phyloP scores from a whole-genome alignment of 2,329 filamentous ascomycete species.

The Botrytis fabae region DNA sequence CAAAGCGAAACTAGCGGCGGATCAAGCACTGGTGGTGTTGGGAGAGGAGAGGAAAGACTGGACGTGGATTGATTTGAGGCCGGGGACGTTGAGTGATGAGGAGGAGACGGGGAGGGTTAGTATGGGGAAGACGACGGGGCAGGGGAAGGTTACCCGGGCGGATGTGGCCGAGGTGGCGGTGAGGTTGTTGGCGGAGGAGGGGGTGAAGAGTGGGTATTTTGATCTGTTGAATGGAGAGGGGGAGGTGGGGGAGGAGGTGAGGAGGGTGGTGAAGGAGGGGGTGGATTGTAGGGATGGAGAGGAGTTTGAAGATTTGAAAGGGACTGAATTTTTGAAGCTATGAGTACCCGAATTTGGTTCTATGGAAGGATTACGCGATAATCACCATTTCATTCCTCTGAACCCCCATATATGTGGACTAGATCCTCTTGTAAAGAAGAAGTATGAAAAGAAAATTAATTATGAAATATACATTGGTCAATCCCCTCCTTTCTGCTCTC shows the following conservation, averaged over 20 bases:
- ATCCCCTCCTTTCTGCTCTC: background rate
- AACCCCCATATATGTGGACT: background rate
- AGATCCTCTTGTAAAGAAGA: background rate
- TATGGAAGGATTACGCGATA: background rate
- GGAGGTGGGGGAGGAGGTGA: conserved; percentile 49
- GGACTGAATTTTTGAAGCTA: conserved; percentile 17
- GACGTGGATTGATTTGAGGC: conserved; percentile 54
- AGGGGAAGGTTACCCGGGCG: conserved; percentile 50
- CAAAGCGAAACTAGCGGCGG: conserved; percentile 60
- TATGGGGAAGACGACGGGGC: conserved; percentile 46
- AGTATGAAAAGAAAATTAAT: background rate
- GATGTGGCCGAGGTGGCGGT: conserved; percentile 61
- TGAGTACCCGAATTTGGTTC: background rate
- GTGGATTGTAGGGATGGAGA: conserved; percentile 57
- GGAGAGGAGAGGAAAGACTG: conserved; percentile 43
- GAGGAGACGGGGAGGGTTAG: conserved; percentile 47
- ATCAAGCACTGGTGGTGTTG: conserved; percentile 55
- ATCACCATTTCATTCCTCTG: background rate
- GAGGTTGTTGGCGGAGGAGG: conserved; percentile 51
- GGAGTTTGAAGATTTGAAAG: conserved; percentile 35
- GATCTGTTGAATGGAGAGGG: conserved; percentile 57
- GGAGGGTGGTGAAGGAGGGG: conserved; percentile 50
- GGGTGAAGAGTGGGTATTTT: conserved; percentile 50
- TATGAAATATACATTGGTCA: background rate
- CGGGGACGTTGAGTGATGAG: conserved; percentile 52